These are phyloP conservation scores for Trametes villosa DNA, from an alignment of 768 basidiomycete genomes.

Conservation along the genomic window DNA sequence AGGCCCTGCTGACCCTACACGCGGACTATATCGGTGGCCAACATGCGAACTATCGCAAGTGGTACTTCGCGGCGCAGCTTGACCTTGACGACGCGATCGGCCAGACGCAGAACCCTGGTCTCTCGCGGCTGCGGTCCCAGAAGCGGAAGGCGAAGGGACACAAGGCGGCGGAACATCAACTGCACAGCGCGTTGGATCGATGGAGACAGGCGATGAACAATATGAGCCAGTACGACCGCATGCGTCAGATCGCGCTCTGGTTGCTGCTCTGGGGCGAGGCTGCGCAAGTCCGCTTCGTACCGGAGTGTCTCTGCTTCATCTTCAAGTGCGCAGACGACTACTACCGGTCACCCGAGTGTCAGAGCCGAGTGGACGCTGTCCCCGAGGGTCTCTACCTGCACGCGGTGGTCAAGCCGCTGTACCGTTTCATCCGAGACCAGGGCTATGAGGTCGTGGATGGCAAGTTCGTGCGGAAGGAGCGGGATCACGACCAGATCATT, in stretches of 20 bases:
- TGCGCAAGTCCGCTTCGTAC: conserved; percentile 94
- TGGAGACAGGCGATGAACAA: conserved; percentile 99
- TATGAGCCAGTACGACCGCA: conserved; percentile 97
- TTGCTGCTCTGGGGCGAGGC: conserved; percentile 98
- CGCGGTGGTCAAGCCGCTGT: conserved; percentile 89
- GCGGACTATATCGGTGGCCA: conserved; percentile 99
- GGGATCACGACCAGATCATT: conserved; percentile 92
- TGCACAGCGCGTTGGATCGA: conserved; percentile 84
- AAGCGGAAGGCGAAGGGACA: conserved; percentile 54
- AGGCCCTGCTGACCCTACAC: conserved; percentile 92
- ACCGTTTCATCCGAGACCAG: conserved; percentile 96
- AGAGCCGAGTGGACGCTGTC: conserved; percentile 87
- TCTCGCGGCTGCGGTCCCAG: conserved; percentile 80
- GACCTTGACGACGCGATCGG: conserved; percentile 98
- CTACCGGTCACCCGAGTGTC: conserved; percentile 98
- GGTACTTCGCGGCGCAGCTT: conserved; percentile 99
- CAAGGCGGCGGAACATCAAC: conserved; percentile 61
- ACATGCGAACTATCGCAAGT: conserved; percentile 98
- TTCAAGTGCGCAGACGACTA: conserved; percentile 99
- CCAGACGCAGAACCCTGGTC: conserved; percentile 87
- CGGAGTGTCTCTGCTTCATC: conserved; percentile 98
- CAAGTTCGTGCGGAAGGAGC: conserved; percentile 91
- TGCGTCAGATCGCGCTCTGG: conserved; percentile 94
- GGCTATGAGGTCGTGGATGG: conserved; percentile 97
- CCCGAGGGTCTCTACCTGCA: conserved; percentile 95